Percentiles rank a stretch among this genome's conserved stretches.
phyloP scores from a whole-genome alignment of 805 yeast species.

The Lachancea meyersii region DNA sequence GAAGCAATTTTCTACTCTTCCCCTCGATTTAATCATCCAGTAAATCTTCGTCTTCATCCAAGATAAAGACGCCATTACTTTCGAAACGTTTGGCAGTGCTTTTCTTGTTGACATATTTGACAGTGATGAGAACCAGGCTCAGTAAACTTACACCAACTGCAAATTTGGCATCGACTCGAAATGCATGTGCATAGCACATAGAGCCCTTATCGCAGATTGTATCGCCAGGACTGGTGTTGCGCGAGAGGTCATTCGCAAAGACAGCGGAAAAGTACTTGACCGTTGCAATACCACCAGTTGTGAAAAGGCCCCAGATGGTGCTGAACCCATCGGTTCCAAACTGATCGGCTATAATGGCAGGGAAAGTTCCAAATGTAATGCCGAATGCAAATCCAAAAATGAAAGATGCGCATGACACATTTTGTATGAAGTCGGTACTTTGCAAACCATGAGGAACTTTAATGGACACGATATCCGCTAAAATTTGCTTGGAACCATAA shows the following conservation, averaged over 20 bases:
- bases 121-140: not conserved
- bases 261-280: slow-evolving; percentile 48
- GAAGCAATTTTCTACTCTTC: too few relatives aligned
- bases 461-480: slow-evolving; percentile 34
- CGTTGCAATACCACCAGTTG: slow-evolving; percentile 60
- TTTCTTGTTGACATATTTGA: not conserved
- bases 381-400: slow-evolving; percentile 66
- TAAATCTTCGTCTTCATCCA: slow-evolving; percentile 6
- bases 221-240: slow-evolving; percentile 36
- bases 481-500: slow-evolving; percentile 33
- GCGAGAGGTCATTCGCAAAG: slow-evolving; percentile 51
- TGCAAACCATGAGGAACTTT: not conserved
- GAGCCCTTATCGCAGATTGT: slow-evolving; percentile 41
- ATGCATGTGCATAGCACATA: slow-evolving; percentile 43
- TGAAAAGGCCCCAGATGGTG: slow-evolving; percentile 68
- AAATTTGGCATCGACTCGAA: slow-evolving; percentile 26
- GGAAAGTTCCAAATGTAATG: slow-evolving; percentile 63
- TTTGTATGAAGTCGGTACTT: slow-evolving; percentile 30
- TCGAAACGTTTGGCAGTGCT: not conserved
- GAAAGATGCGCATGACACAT: slow-evolving; percentile 45
- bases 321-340: slow-evolving; percentile 65
- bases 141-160: slow-evolving; percentile 16
- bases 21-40: not conserved
- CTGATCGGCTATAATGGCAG: slow-evolving; percentile 66
- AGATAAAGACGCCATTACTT: slow-evolving; percentile 2